A percentile compares a stretch with the other conserved stretches of the same genome.
phyloP scores from a whole-genome alignment of 805 yeast species.

The Kluyveromyces dobzhanskii region DNA sequence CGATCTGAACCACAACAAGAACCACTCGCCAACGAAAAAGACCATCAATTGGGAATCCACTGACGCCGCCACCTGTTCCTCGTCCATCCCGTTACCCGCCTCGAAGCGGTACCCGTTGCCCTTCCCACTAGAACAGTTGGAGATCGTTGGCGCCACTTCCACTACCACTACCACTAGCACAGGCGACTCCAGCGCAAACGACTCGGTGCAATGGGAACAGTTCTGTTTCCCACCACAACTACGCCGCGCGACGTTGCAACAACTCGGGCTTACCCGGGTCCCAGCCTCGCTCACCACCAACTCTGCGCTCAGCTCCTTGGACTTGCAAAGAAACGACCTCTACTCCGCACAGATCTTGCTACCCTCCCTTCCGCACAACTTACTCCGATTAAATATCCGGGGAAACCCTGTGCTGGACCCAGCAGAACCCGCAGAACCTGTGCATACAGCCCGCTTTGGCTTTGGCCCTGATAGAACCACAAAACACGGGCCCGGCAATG shows the following conservation, averaged over 20 bases:
- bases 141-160: slow-evolving; percentile 6
- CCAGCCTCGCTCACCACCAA: slow-evolving; percentile 2
- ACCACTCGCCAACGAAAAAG: background rate
- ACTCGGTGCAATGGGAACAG: background rate
- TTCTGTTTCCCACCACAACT: slow-evolving; percentile 2
- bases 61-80: too few relatives aligned
- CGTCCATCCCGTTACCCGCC: slow-evolving; percentile 1
- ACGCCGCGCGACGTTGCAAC: slow-evolving; percentile 1
- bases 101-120: slow-evolving; percentile 4
- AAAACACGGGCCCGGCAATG: too few relatives aligned
- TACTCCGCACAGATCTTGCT: slow-evolving; percentile 2
- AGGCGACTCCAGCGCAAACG: too few relatives aligned
- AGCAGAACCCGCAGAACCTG: background rate
- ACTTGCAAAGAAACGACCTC: slow-evolving; percentile 1
- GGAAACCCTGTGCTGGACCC: slow-evolving; percentile 1
- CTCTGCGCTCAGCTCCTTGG: background rate
- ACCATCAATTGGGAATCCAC: too few relatives aligned
- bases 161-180: too few relatives aligned
- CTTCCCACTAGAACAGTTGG: slow-evolving; percentile 6
- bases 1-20: slow-evolving; percentile 5
- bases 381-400: slow-evolving; percentile 1
- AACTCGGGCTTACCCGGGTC: background rate
- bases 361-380: slow-evolving; percentile 2
- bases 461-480: too few relatives aligned
- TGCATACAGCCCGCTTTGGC: too few relatives aligned